A percentile compares a stretch with the other conserved stretches of the same genome.
phyloP scores from a whole-genome alignment of 1,139 yeast genomes.

The Zygosaccharomyces pseudobailii region DNA sequence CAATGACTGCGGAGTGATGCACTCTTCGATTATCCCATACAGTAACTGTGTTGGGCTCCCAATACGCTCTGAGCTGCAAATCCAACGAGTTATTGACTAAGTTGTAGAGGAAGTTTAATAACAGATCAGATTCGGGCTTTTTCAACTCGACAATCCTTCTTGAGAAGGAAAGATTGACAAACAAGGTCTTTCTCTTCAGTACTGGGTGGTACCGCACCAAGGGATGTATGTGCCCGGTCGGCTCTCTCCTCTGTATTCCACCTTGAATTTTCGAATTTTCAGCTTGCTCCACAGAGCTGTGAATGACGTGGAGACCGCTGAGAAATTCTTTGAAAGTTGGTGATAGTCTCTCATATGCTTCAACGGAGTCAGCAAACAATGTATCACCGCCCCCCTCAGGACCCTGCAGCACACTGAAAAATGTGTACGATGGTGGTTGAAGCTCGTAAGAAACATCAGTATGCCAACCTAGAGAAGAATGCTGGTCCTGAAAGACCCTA shows the following conservation, averaged over 20 bases:
- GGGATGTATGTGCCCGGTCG: constrained; percentile 60
- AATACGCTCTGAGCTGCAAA: constrained; percentile 51
- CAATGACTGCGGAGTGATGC: constrained; percentile 58
- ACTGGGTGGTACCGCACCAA: constrained; percentile 67
- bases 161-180: constrained; percentile 57
- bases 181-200: constrained; percentile 55
- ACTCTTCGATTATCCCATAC: constrained; percentile 71
- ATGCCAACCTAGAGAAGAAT: constrained; percentile 50
- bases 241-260: constrained; percentile 58
- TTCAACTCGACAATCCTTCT: constrained; percentile 61
- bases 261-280: constrained; percentile 49
- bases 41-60: constrained; percentile 60
- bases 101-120: constrained; percentile 48
- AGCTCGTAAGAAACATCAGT: constrained; percentile 66
- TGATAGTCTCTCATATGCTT: constrained; percentile 65
- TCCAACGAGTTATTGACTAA: constrained; percentile 50
- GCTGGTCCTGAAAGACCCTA: constrained; percentile 37
- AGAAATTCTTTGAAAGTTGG: constrained; percentile 54
- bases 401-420: constrained; percentile 56
- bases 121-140: constrained; percentile 56
- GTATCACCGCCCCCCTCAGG: constrained; percentile 77
- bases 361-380: constrained; percentile 56
- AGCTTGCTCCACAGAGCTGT: constrained; percentile 70
- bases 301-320: constrained; percentile 56
- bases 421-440: constrained; percentile 66